These are phyloP conservation scores for Lasiodiplodia sp. DNA, from an alignment of 2,329 filamentous ascomycete genomes.

Conservation along the genomic window DNA sequence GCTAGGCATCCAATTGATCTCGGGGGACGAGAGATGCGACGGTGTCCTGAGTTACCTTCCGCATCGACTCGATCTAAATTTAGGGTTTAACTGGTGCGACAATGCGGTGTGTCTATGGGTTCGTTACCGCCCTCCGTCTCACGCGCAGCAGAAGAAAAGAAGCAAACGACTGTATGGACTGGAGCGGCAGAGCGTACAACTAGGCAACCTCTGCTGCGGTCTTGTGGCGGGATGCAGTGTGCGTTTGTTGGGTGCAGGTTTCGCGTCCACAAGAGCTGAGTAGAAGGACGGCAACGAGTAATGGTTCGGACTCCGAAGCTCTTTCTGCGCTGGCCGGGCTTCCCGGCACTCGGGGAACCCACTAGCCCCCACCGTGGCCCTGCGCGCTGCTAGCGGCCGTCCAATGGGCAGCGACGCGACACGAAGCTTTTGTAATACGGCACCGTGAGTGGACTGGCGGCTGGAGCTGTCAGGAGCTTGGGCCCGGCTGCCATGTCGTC, in stretches of 20 bases:
- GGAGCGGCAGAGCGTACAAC: no score
- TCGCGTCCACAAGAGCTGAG: background rate
- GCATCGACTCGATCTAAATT: background rate
- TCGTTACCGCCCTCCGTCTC: background rate
- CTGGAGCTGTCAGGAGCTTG: slow-evolving; percentile 10
- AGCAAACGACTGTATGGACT: background rate
- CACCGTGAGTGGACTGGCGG: slow-evolving; percentile 12
- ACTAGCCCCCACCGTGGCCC: slow-evolving; percentile 3
- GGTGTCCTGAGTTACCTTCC: background rate
- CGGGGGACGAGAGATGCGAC: no score
- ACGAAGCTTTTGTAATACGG: slow-evolving; percentile 22
- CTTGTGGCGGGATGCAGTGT: background rate
- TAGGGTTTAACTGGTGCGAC: background rate
- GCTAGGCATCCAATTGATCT: no score
- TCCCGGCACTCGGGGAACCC: slow-evolving; percentile 7
- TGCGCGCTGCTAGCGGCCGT: background rate
- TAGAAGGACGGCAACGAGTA: background rate
- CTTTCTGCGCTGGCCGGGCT: slow-evolving; percentile 9
- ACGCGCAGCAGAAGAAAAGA: background rate
- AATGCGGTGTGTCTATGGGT: background rate
- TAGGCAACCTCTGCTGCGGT: background rate
- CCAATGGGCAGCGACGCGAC: slow-evolving; percentile 19
- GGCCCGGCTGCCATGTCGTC: slow-evolving; percentile 17
- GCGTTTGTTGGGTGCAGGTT: no score
- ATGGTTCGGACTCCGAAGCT: background rate